phyloP scores from a whole-genome alignment of 345 rosid species.

The Sonneratia caseolaris region DNA sequence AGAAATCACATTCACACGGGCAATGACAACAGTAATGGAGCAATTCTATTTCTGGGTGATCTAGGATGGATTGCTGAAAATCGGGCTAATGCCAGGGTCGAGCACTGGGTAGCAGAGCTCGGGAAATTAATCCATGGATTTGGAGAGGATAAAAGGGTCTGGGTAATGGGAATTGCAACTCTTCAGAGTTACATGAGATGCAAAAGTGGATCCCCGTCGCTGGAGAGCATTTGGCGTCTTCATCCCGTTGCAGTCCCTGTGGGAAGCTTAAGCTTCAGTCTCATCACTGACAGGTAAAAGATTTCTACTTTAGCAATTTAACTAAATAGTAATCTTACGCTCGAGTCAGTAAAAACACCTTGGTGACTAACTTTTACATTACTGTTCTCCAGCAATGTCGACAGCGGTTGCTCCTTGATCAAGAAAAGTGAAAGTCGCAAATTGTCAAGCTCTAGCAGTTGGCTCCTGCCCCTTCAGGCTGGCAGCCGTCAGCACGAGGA shows the following conservation, averaged over 20 bases:
- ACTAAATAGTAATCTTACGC: neutral
- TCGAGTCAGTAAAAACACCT: neutral
- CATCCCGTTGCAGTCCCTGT: conserved; percentile 67
- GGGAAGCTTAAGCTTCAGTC: conserved; percentile 58
- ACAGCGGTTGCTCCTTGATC: neutral
- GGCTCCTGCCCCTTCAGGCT: neutral
- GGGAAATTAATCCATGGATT: conserved; percentile 46
- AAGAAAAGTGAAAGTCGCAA: neutral
- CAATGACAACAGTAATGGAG: conserved; percentile 19
- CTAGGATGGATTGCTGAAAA: conserved; percentile 54
- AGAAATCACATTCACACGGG: conserved; percentile 15
- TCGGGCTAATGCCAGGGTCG: conserved; percentile 44
- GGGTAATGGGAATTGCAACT: conserved; percentile 83
- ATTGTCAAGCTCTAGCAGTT: neutral
- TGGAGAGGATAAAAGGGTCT: conserved; percentile 47
- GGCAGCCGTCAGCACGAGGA: neutral
- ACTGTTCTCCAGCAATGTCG: neutral
- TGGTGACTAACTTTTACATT: neutral
- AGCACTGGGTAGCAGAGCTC: conserved; percentile 63
- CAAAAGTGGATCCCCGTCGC: conserved; percentile 60
- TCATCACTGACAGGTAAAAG: conserved; percentile 60
- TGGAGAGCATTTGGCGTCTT: conserved; percentile 56
- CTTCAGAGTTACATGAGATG: conserved; percentile 69
- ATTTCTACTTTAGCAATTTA: neutral
- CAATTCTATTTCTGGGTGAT: conserved; percentile 68